phyloP scores from a whole-genome alignment of 2,329 filamentous ascomycete genomes.

The Pestalotiopsis fici region DNA sequence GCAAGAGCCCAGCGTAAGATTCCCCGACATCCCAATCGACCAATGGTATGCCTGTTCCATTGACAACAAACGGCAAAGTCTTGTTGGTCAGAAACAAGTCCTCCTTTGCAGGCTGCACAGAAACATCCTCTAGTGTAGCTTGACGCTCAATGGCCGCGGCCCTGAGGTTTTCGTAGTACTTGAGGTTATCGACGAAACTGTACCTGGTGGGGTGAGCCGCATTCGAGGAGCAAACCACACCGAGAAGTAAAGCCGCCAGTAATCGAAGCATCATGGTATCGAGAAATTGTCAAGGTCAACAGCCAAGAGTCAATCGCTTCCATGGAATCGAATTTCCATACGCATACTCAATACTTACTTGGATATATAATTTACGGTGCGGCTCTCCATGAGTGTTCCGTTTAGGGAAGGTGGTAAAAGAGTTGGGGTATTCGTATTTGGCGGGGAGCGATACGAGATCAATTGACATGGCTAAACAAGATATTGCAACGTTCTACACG shows the following conservation, averaged over 20 bases:
- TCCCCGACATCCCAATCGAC: constrained; percentile 70
- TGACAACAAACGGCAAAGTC: constrained; percentile 51
- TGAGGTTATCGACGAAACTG: neutral
- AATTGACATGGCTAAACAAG: neutral
- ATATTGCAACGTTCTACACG: neutral
- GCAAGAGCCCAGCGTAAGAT: constrained; percentile 65
- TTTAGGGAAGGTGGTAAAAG: neutral
- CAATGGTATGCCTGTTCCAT: constrained; percentile 67
- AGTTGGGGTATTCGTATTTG: neutral
- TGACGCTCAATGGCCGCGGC: neutral
- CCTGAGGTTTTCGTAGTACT: neutral
- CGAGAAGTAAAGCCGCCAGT: neutral
- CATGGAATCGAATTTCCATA: neutral
- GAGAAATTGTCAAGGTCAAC: neutral
- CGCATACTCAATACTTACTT: neutral
- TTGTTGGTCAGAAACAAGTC: neutral
- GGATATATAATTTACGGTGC: neutral
- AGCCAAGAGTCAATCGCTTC: neutral
- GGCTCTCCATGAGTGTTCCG: neutral
- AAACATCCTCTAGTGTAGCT: neutral
- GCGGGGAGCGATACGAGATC: neutral
- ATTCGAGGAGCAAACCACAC: neutral
- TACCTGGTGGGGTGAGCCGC: neutral
- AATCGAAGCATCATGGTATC: neutral
- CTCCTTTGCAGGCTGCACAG: neutral